Evolutionary conservation across 2,329 filamentous ascomycete species (phyloP), one percentile per base, ranked within the genome.

Genomic region (Furcasterigmium furcatum): DNA sequence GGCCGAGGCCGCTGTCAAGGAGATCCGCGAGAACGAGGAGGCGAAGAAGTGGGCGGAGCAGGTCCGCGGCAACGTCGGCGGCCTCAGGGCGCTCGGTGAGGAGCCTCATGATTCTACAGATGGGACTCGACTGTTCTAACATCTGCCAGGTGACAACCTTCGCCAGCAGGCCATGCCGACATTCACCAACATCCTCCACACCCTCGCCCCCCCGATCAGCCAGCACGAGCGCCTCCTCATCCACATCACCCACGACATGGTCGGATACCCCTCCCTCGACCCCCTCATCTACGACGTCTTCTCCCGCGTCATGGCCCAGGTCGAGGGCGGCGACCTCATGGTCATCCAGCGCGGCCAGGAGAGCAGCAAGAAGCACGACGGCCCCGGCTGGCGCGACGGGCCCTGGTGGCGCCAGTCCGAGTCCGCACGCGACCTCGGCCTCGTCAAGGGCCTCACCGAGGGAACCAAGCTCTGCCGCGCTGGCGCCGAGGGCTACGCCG

Each of bases 151-250:
- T 54, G 91, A 91, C 60, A 91, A 96, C 62, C 76, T 96, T 52
- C 84, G 85, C 57, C 85, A 86, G 57, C 87, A 90, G 57, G 94
- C 94, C 46, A 76, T 99, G 25, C 94, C 94, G 24, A 96, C 94
- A 38, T 96, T 99, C 63, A 92, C 91, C 62, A 90, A 91, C 60
- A 87, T 99, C 58, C 82, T 99, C 51, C 89, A 97, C 66, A 96
- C 91, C 21, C 84, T 99, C 53, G 94, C 94, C 0, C 94, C 94
- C 38, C 94, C 94, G 10, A 99, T 99, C 60, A 91, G 91, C 45
- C 94, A 92, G 9, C 94, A 99, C 69, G 94, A 99, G 70, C 88
- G 92, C 41, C 86, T 99, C 8, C 87, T 95, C 58, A 97, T 99
- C 58, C 94, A 99, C 72, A 95, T 94, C 52, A 96, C 92, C 9